Evolutionary conservation across 192 early-diverging fungal species (phyloP).

Genomic region (Phlyctochytrium planicorne): DNA sequence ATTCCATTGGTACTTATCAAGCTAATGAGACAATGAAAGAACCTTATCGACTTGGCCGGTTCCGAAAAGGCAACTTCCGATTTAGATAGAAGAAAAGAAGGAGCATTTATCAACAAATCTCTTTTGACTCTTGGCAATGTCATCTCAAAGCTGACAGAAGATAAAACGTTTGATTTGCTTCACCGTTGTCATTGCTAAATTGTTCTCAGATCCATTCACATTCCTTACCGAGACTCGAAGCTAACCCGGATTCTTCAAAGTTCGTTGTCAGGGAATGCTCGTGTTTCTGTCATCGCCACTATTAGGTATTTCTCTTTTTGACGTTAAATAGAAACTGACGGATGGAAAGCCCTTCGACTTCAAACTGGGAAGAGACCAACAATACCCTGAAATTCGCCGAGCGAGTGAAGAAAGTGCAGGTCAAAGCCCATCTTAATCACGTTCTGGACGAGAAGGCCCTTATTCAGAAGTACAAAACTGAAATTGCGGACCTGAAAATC

Average conservation of each 20-base stretch:
- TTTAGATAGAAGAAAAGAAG: slow-evolving; percentile 84
- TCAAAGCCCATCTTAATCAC: slow-evolving; percentile 79
- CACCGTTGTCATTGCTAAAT: not conserved
- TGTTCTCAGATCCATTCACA: slow-evolving; percentile 57
- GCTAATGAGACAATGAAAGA: slow-evolving; percentile 33
- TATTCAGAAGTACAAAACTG: slow-evolving; percentile 76
- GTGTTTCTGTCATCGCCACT: slow-evolving; percentile 89
- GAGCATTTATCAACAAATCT: slow-evolving; percentile 93
- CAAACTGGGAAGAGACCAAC: slow-evolving; percentile 80
- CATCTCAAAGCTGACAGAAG: slow-evolving; percentile 85
- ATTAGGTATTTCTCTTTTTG: too few species aligned
- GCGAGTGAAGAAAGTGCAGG: slow-evolving; percentile 84
- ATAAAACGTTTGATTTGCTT: slow-evolving; percentile 21
- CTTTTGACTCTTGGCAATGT: slow-evolving; percentile 89
- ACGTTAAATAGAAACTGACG: not conserved
- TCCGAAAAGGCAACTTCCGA: slow-evolving; percentile 84
- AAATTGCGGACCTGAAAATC: slow-evolving; percentile 72
- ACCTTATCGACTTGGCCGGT: slow-evolving; percentile 91
- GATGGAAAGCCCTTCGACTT: slow-evolving; percentile 58
- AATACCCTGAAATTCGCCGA: slow-evolving; percentile 96
- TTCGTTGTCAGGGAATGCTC: slow-evolving; percentile 87
- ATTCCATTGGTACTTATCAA: not conserved
- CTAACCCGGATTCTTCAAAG: slow-evolving; percentile 91
- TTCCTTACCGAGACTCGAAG: slow-evolving; percentile 97
- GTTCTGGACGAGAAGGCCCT: slow-evolving; percentile 80